A percentile compares a stretch with the other conserved stretches of the same genome.
phyloP scores from a whole-genome alignment of 768 basidiomycete genomes.

The Amanita subjunquillea region DNA sequence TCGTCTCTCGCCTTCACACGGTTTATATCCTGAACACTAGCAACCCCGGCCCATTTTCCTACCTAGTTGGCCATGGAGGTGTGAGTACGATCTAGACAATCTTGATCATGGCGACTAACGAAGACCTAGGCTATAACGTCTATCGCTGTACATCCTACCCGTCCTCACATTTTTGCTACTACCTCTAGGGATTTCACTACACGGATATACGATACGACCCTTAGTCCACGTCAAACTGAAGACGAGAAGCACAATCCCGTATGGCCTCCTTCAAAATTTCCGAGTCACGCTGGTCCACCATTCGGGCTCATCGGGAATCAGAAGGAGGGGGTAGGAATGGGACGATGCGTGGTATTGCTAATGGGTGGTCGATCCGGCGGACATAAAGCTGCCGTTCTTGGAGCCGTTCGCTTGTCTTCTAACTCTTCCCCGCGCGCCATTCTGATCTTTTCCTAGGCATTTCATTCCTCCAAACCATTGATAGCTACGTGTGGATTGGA shows the following conservation, averaged over 20 bases:
- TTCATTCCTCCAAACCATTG: slow-evolving; percentile 53
- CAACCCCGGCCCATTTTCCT: slow-evolving; percentile 28
- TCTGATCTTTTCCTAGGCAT: slow-evolving; percentile 35
- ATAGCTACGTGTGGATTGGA: slow-evolving; percentile 76
- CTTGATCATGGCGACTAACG: slow-evolving; percentile 1
- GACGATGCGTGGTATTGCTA: slow-evolving; percentile 54
- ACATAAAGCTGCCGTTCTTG: slow-evolving; percentile 58
- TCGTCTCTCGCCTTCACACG: slow-evolving; percentile 44
- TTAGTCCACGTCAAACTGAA: slow-evolving; percentile 16
- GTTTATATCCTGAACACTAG: slow-evolving; percentile 46
- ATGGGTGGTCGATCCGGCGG: slow-evolving; percentile 68
- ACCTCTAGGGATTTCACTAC: slow-evolving; percentile 66
- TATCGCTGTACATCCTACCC: slow-evolving; percentile 50
- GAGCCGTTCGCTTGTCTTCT: slow-evolving; percentile 34
- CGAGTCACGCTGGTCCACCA: slow-evolving; percentile 55
- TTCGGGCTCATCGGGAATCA: slow-evolving; percentile 57
- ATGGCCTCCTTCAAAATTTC: slow-evolving; percentile 42
- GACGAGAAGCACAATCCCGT: slow-evolving; percentile 35
- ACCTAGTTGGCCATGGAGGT: slow-evolving; percentile 62
- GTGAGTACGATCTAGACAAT: slow-evolving; percentile 27
- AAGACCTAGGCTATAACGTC: slow-evolving; percentile 48
- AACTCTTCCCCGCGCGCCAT: background rate
- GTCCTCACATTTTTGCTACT: slow-evolving; percentile 53
- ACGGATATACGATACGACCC: slow-evolving; percentile 56
- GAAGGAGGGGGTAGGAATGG: slow-evolving; percentile 50